phyloP scores from a whole-genome alignment of 176 grass and related monocot genomes.

The Pontederia paniculata region DNA sequence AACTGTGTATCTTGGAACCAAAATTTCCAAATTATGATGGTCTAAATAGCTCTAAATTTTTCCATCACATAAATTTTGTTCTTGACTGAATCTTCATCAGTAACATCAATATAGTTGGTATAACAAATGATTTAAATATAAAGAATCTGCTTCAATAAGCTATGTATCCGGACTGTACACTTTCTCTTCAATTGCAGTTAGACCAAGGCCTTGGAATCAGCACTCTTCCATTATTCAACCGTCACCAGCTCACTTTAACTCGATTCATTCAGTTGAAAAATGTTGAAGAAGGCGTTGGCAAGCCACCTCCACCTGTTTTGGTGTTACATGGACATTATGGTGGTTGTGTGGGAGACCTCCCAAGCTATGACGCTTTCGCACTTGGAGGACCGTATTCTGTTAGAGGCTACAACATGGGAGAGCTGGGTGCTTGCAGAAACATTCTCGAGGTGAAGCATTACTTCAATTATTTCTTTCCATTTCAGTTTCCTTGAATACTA shows the following conservation, averaged over 20 bases:
- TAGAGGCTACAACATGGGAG: constrained; percentile 86
- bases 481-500: not conserved
- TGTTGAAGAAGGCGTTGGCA: constrained; percentile 66
- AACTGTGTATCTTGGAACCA: too few relatives aligned
- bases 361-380: constrained; percentile 94
- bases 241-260: constrained; percentile 83
- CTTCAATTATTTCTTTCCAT: not conserved
- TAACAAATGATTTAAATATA: too few relatives aligned
- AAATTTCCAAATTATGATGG: too few relatives aligned
- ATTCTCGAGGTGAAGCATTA: constrained; percentile 74
- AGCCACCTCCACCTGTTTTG: constrained; percentile 75
- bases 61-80: too few relatives aligned
- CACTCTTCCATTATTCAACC: constrained; percentile 87
- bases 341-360: constrained; percentile 86
- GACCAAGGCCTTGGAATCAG: constrained; percentile 97
- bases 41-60: too few relatives aligned
- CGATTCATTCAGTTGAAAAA: constrained; percentile 83
- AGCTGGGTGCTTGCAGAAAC: constrained; percentile 89
- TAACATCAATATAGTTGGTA: too few relatives aligned
- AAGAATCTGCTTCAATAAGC: too few relatives aligned
- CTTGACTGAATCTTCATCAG: too few relatives aligned
- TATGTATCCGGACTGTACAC: not conserved
- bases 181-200: constrained; percentile 39
- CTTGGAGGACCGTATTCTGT: constrained; percentile 96
- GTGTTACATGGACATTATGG: constrained; percentile 92